Conservation (phyloP, 768 basidiomycete species). For the Cubamyces lactineus region DNA sequence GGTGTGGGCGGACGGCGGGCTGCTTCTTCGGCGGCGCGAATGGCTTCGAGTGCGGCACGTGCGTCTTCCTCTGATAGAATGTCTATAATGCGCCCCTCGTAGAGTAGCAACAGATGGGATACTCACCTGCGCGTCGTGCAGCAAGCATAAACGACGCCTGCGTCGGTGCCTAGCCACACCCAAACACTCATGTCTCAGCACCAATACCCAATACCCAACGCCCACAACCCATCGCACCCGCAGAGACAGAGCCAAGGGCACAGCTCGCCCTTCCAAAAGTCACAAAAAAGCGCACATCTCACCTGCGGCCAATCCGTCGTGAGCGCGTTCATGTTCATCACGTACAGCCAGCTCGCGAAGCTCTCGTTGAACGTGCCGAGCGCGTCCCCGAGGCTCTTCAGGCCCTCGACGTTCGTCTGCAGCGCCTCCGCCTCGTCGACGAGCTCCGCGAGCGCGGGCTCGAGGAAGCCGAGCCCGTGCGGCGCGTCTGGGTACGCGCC, state of each 20-base stretch:
- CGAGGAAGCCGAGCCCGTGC: slow-evolving; percentile 83
- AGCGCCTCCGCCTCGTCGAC: slow-evolving; percentile 86
- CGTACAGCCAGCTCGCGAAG: slow-evolving; percentile 90
- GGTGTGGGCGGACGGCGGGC: slow-evolving; percentile 35
- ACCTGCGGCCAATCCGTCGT: slow-evolving; percentile 93
- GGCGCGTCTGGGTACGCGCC: slow-evolving; percentile 74
- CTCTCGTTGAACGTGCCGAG: slow-evolving; percentile 89
- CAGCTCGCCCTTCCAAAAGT: too few relatives aligned
- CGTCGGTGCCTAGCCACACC: slow-evolving; percentile 25
- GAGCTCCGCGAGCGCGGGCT: slow-evolving; percentile 82
- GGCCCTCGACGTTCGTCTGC: slow-evolving; percentile 71
- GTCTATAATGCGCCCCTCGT: background rate
- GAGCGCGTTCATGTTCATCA: slow-evolving; percentile 92
- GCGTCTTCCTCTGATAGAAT: slow-evolving; percentile 58
- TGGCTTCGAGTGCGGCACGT: slow-evolving; percentile 54
- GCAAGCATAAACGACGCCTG: slow-evolving; percentile 24
- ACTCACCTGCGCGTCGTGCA: slow-evolving; percentile 21
- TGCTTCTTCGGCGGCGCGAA: slow-evolving; percentile 40
- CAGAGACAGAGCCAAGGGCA: too few relatives aligned
- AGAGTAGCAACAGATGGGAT: background rate
- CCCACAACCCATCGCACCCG: too few relatives aligned
- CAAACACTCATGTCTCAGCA: too few relatives aligned
- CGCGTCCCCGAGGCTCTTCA: slow-evolving; percentile 73
- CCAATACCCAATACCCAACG: background rate
- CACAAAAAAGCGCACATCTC: slow-evolving; percentile 33